Evolutionary conservation across 352 stramenopile species (phyloP).

Genomic region (Globisporangium nodosum): DNA sequence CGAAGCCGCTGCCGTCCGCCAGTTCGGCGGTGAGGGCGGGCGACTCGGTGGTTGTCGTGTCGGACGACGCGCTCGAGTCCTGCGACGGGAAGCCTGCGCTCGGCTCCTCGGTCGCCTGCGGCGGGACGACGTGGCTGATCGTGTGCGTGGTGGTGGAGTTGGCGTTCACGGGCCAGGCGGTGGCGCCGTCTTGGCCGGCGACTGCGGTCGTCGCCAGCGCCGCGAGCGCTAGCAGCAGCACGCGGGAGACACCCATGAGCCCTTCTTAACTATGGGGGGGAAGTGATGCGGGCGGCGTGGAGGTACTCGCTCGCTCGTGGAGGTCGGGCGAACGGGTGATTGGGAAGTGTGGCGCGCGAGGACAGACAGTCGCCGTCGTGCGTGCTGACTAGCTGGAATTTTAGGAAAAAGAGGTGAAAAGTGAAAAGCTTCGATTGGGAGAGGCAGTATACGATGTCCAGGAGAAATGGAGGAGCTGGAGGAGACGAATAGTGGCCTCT

Average conservation of each 20-base stretch:
- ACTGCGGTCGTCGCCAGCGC: slow-evolving; percentile 2
- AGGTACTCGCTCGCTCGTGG: neutral
- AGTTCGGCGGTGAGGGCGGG: neutral
- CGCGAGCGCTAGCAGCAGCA: neutral
- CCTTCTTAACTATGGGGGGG: too few species aligned
- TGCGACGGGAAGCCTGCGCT: slow-evolving; percentile 1
- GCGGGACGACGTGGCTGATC: neutral
- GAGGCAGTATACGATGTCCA: too few species aligned
- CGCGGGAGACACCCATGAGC: neutral
- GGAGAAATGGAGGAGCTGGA: too few species aligned
- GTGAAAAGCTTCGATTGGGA: too few species aligned
- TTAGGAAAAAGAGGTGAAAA: neutral
- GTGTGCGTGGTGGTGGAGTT: neutral
- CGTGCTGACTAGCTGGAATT: neutral
- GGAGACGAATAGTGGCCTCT: too few species aligned
- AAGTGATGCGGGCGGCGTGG: neutral
- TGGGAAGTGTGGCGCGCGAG: neutral
- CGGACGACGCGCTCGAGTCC: neutral
- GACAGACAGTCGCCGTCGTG: neutral
- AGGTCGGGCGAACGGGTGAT: neutral
- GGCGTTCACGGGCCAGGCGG: neutral
- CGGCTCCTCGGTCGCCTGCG: neutral
- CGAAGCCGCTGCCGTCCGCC: neutral
- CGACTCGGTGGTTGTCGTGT: neutral
- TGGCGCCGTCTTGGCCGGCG: neutral